Base-by-base conservation (phyloP, 2,329 filamentous ascomycete genomes). In the Annulohypoxylon truncatum region DNA sequence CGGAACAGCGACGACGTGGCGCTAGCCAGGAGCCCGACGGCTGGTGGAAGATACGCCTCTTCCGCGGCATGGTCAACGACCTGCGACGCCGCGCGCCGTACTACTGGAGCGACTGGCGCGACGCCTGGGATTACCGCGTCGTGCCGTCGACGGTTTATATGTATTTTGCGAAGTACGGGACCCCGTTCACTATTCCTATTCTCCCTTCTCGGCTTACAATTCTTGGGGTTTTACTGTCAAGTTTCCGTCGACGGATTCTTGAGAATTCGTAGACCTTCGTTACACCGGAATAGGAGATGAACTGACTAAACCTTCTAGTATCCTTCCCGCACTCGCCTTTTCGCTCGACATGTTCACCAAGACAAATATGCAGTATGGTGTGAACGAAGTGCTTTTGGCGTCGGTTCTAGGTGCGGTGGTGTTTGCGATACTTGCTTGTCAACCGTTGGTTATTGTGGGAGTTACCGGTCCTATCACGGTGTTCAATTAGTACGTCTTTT, bases 291-390 rank as follows among this genome's bases (percentile, higher is more conserved):
- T 13, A 48, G 12, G 15, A 33, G 51, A 46, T 26, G 24, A 42
- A 42, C 52, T 66, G 52, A 62, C 18, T 24, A 9, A 3, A 69
- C 47, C 10, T 54, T 58, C 55, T 74, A 96, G 92, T 80, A 96
- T 97, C 74, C 81, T 97, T 10, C 93, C 94, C 0, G 93, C 94
- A 1, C 81, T 97, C 64, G 94, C 94, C 50, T 97, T 97, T 80
- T 96, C 92, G 1, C 84, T 97, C 56, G 93, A 97, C 79, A 97
- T 97, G 94, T 96, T 96, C 76, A 91, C 90, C 66, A 95, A 94
- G 79, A 97, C 93, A 0, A 83, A 90, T 66, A 91, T 90, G 79
- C 91, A 92, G 71, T 97, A 93, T 74, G 93, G 94, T 53, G 93
- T 97, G 62, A 97, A 97, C 77, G 94, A 97, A 80, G 93, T 96